Evolutionary conservation across 139 green algal genomes (phyloP), one percentile per base, ranked within the genome.

Genomic region (Micractinium conductrix): DNA sequence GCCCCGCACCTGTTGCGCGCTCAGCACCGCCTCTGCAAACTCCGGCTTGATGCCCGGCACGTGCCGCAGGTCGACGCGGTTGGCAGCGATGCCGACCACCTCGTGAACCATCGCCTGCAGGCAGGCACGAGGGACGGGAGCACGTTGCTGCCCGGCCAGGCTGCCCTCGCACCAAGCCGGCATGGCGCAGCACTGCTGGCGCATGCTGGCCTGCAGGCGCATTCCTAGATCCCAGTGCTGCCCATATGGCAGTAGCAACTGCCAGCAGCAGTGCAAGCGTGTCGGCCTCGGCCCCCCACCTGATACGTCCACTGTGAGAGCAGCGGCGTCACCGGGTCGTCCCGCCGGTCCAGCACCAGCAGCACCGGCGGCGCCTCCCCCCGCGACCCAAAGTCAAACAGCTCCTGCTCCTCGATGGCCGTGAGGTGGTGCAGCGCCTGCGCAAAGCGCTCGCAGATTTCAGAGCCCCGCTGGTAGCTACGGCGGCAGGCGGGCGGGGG

Each of bases 51-150:
- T 74, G 69, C 86, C 89, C 26, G 84, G 78, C 37, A 87, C 83
- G 12, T 87, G 72, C 30, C 38, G 72, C n/a, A 94, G 73, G 48
- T 90, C 68, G 0, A 91, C 85, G 4, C 81, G 67, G 53, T 94
- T 94, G 43, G 21, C 33, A 26, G 12, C 22, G 19, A 97, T 89
- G n/a, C 95, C 94, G 4, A 98, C 44, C n/a, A 98, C 89, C 90
- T 98, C 95, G 78, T 98, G 95, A 12, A 97, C 89, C 96, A 98
- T 98, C 67, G 96, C 95, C 81, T 95, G 92, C 83, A 35, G n/a
- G 42, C 7, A 40, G 50, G 35, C 40, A 40, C 0, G 40, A 19
- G 26, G 19, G 40, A 6, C 0, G 40, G 30, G 33, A 6, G 40
- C 19, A 79, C 5, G 16, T 58, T 16, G n/a, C n/a, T n/a, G 16